Percentiles rank a stretch among this genome's conserved stretches.
These are phyloP conservation scores for Sporothrix protearum DNA, from an alignment of 2,329 filamentous ascomycete species.

Conservation along the genomic window DNA sequence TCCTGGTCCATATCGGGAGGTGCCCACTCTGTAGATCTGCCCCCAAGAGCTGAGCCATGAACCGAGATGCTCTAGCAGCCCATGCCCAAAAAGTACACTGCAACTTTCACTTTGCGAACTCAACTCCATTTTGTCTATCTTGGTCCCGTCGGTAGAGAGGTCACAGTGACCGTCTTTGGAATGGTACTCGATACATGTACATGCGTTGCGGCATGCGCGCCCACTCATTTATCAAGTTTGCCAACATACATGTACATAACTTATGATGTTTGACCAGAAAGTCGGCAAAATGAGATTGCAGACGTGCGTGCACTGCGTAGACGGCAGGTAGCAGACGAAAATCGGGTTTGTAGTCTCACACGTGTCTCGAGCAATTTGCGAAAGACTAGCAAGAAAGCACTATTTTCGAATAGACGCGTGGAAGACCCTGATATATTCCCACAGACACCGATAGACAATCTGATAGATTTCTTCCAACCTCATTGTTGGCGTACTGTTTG, in stretches of 20 bases:
- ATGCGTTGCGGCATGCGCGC: neutral
- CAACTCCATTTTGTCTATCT: neutral
- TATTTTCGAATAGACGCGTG: neutral
- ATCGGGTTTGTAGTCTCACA: neutral
- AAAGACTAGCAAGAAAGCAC: neutral
- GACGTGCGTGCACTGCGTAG: neutral
- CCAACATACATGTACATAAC: no score
- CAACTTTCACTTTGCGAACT: neutral
- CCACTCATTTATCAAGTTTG: neutral
- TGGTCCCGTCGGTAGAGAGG: neutral
- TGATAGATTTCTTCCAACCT: neutral
- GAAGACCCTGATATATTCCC: neutral
- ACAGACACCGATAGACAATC: neutral
- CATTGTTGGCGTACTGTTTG: neutral
- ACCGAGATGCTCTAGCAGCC: neutral
- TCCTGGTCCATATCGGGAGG: neutral
- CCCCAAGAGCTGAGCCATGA: neutral
- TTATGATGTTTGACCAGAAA: neutral
- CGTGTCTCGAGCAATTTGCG: neutral
- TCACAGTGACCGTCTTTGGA: neutral
- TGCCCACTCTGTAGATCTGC: constrained; percentile 12
- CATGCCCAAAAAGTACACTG: neutral
- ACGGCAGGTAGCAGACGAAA: neutral
- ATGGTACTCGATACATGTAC: neutral
- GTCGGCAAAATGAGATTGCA: neutral